Percentiles rank a stretch among this genome's conserved stretches.
phyloP scores from a whole-genome alignment of 805 yeast genomes.

The Hanseniaspora occidentalis region DNA sequence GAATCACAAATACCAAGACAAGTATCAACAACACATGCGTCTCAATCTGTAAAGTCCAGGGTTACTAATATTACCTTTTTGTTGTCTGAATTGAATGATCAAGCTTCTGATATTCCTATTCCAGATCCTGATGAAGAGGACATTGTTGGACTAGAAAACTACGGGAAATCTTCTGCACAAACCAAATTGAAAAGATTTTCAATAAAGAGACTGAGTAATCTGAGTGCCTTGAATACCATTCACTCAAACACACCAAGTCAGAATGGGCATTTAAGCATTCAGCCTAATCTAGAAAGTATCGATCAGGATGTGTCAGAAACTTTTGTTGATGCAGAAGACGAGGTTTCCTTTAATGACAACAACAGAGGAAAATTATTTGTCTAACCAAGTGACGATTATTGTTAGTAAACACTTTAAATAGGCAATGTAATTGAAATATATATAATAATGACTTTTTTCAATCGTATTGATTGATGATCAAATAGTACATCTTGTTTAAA shows the following conservation, averaged over 20 bases:
- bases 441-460: no score
- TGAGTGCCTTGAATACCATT: background rate
- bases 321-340: background rate
- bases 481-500: no score
- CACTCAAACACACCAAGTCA: background rate
- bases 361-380: conserved; percentile 1
- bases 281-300: no score
- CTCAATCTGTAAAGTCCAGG: conserved; percentile 25
- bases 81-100: conserved; percentile 20
- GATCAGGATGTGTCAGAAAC: background rate
- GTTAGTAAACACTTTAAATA: no score
- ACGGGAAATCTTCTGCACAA: conserved; percentile 4
- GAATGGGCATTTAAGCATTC: background rate
- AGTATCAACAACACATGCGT: conserved; percentile 11
- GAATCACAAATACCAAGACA: conserved; percentile 4
- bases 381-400: no score
- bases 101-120: conserved; percentile 14
- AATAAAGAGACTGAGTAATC: background rate
- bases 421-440: no score
- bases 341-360: background rate
- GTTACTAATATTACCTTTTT: conserved; percentile 26
- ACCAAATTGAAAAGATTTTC: conserved; percentile 4
- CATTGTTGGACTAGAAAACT: conserved; percentile 20
- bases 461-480: no score
- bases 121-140: conserved; percentile 25